A percentile compares a stretch with the other conserved stretches of the same genome.
Evolutionary conservation across 1,284 basidiomycete genomes (phyloP).

Genomic region (Puccinia triticina): DNA sequence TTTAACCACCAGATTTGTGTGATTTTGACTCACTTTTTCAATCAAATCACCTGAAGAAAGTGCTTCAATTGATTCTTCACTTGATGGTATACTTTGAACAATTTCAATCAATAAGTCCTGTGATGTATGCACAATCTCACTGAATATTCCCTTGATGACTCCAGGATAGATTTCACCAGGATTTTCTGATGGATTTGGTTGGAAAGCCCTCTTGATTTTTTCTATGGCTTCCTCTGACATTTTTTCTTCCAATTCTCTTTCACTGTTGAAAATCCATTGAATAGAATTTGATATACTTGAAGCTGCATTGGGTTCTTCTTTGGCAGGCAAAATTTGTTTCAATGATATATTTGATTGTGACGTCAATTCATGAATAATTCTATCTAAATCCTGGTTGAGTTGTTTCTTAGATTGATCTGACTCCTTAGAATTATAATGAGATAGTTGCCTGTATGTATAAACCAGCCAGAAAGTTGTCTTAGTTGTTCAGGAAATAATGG

Average conservation of each 20-base stretch:
- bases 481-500: too few relatives aligned
- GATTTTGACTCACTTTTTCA: not conserved
- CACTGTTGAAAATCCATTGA: not conserved
- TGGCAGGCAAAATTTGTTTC: too few relatives aligned
- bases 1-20: not conserved
- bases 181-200: not conserved
- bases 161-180: not conserved
- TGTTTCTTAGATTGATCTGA: too few relatives aligned
- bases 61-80: too few relatives aligned
- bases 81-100: not conserved
- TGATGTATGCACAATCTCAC: not conserved
- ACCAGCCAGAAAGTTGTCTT: too few relatives aligned
- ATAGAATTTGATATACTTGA: not conserved
- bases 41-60: too few relatives aligned
- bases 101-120: not conserved
- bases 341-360: too few relatives aligned
- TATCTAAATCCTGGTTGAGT: too few relatives aligned
- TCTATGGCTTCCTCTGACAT: not conserved
- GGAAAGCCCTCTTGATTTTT: not conserved
- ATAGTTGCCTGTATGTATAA: too few relatives aligned
- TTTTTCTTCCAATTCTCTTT: not conserved
- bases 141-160: not conserved
- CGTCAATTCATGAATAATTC: too few relatives aligned
- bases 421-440: too few relatives aligned
- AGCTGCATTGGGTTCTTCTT: not conserved